These are phyloP conservation scores for Pezicula radicicola DNA, from an alignment of 2,329 filamentous ascomycete species.

Conservation along the genomic window DNA sequence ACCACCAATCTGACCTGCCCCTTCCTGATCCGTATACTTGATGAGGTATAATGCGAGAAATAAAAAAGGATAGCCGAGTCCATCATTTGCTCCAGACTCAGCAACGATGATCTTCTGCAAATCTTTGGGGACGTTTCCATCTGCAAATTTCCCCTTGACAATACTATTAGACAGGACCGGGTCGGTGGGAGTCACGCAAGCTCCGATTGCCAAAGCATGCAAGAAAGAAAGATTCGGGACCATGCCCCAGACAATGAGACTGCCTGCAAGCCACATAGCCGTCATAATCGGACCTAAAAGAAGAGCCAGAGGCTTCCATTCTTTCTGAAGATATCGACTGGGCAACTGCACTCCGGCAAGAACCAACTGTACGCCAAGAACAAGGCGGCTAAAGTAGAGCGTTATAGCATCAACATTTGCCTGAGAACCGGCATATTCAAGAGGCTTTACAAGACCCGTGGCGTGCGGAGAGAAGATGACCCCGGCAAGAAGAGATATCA, in stretches of 20 bases:
- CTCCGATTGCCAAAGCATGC: constrained; percentile 75
- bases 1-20: constrained; percentile 52
- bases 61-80: constrained; percentile 76
- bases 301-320: constrained; percentile 74
- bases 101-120: constrained; percentile 76
- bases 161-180: constrained; percentile 86
- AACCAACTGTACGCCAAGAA: constrained; percentile 86
- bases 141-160: constrained; percentile 90
- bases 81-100: constrained; percentile 87
- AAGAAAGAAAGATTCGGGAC: constrained; percentile 71
- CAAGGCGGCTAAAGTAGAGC: constrained; percentile 80
- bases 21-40: constrained; percentile 65
- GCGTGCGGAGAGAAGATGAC: constrained; percentile 76
- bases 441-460: constrained; percentile 70
- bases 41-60: constrained; percentile 83
- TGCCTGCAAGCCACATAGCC: constrained; percentile 82
- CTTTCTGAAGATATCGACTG: constrained; percentile 71
- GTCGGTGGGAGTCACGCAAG: constrained; percentile 90
- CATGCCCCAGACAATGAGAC: constrained; percentile 72
- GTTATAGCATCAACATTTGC: constrained; percentile 69
- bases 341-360: constrained; percentile 86
- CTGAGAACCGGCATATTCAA: constrained; percentile 66
- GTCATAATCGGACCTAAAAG: constrained; percentile 84
- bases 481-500: constrained; percentile 80
- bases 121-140: constrained; percentile 80